Evolutionary conservation across 2,329 filamentous ascomycete species (phyloP).

Genomic region (Endothia cerciana): DNA sequence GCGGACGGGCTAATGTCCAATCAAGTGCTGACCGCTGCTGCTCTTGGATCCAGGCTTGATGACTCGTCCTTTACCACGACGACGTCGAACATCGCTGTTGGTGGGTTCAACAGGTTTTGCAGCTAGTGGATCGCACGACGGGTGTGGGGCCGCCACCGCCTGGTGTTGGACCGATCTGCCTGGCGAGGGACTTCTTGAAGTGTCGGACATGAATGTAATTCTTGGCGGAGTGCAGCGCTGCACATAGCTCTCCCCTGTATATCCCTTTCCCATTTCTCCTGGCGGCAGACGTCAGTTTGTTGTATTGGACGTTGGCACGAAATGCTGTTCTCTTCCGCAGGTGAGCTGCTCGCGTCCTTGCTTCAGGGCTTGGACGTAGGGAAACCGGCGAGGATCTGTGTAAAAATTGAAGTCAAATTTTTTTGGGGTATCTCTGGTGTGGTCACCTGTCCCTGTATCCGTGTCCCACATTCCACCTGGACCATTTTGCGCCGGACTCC

Average conservation of each 20-base stretch:
- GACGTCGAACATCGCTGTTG: slow-evolving; percentile 31
- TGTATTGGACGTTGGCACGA: too few relatives aligned
- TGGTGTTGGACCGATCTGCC: background rate
- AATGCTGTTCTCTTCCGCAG: background rate
- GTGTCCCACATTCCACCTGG: background rate
- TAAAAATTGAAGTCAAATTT: background rate
- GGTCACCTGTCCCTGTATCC: slow-evolving; percentile 7
- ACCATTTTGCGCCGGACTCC: slow-evolving; percentile 22
- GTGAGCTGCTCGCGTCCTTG: background rate
- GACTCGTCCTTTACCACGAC: slow-evolving; percentile 30
- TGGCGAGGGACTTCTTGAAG: background rate
- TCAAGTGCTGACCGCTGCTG: background rate
- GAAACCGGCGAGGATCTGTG: background rate
- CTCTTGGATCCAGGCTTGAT: slow-evolving; percentile 30
- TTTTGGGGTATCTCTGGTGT: slow-evolving; percentile 24
- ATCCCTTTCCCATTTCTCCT: background rate
- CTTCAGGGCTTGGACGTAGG: background rate
- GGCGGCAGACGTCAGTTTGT: background rate
- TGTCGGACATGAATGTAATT: background rate
- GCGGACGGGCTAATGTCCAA: background rate
- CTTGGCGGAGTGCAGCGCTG: background rate
- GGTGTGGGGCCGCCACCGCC: too few relatives aligned
- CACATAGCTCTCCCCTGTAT: background rate
- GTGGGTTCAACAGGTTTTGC: slow-evolving; percentile 37
- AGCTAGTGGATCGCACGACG: background rate